Evolutionary conservation across 805 yeast genomes (phyloP), one percentile per base, ranked within the genome.

Genomic region (Metschnikowia lachancei): DNA sequence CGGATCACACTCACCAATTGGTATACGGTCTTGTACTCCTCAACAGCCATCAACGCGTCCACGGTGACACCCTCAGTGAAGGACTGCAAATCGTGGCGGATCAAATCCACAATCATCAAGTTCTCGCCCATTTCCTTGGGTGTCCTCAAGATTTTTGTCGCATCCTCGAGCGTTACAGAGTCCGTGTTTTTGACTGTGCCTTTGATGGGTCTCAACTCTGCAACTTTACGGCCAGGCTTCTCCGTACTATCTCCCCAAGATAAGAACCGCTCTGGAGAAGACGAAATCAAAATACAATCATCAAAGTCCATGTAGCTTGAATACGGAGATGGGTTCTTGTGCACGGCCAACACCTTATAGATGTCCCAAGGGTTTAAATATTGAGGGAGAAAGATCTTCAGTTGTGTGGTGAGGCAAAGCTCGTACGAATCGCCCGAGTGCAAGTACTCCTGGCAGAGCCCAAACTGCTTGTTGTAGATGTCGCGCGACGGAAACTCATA

Each of bases 61-160:
- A 91, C 96, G 6, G 71, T 58, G 3, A 95, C 97, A 3, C 75
- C 61, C 0, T 78, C 70, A 13, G 89, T 69, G 35, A 88, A 70
- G 54, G 82, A 81, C 58, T 80, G 82, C 39, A 94, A 72, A 61
- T 94, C 99, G 65, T 95, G 97, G 46, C 99, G 78, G 39, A 94
- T 95, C 47, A 94, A 68, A 64, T 94, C 99, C 7, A 94, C 95
- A 68, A 94, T 94, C 99, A 94, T 94, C 47, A 94, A 70, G 55
- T 94, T 94, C 61, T 94, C 99, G 0, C 96, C 99, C 61, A 85
- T 79, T 64, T 94, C 99, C 63, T 94, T 94, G 3, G 95, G 94
- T 1, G 95, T 83, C 43, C 83, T 78, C 38, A 92, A 67, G 17
- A 89, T 77, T 32, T 65, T 62, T 3, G 80, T 70, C 0, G 97